Conservation (phyloP, 176 grass and related monocot genomes). For the Aegilops longissima region DNA sequence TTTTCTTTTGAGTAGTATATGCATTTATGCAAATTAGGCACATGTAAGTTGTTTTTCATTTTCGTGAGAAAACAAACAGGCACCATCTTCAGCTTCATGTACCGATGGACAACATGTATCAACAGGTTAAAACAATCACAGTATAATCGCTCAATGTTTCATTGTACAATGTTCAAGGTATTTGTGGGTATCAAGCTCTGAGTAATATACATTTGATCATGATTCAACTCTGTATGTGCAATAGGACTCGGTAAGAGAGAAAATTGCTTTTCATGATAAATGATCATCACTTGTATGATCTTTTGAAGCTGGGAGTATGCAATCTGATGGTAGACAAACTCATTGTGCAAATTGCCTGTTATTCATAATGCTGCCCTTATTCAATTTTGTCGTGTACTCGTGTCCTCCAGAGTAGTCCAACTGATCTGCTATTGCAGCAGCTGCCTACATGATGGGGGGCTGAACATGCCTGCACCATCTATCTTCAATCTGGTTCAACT, state of each 20-base stretch:
- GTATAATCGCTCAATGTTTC: not conserved
- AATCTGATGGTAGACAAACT: not conserved
- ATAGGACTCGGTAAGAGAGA: not conserved
- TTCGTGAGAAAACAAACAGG: not conserved
- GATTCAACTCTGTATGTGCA: not conserved
- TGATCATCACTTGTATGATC: too few species aligned
- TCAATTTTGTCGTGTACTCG: too few species aligned
- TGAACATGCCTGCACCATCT: not conserved
- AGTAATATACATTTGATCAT: not conserved
- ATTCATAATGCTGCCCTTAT: not conserved
- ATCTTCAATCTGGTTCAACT: slow-evolving; percentile 28
- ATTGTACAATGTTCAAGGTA: not conserved
- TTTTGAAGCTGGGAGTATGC: not conserved
- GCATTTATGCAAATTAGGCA: not conserved
- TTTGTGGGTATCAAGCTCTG: not conserved
- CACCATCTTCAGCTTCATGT: not conserved
- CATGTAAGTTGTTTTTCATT: not conserved
- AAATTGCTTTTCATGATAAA: not conserved
- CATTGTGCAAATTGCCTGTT: not conserved
- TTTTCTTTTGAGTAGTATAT: slow-evolving; percentile 1
- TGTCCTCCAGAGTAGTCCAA: not conserved
- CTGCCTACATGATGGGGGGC: not conserved
- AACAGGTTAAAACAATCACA: not conserved
- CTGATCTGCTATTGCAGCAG: slow-evolving; percentile 1
- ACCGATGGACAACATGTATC: not conserved